Percentiles rank a stretch among this genome's conserved stretches.
Conservation (phyloP, 371 early-diverging fungal species). For the Chytridium lagenaria region DNA sequence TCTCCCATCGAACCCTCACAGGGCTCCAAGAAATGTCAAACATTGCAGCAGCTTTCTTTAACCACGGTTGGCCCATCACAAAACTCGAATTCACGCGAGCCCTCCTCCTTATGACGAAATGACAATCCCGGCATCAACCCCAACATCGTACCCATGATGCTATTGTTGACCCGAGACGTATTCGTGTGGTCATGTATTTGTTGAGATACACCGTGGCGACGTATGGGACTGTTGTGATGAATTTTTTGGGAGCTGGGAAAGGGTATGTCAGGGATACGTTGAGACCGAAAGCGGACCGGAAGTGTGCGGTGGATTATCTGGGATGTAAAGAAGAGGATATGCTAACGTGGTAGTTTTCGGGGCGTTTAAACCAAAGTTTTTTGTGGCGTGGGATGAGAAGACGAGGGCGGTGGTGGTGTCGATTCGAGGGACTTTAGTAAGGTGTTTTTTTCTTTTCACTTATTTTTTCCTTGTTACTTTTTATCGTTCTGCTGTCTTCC, state of each 20-base stretch:
- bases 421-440: conserved; percentile 41
- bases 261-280: conserved; percentile 34
- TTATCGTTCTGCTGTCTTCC: no score
- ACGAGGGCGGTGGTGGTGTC: conserved; percentile 38
- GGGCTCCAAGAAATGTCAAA: conserved; percentile 1
- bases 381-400: conserved; percentile 32
- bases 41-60: conserved; percentile 34
- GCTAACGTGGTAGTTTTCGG: conserved; percentile 37
- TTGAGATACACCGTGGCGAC: conserved; percentile 37
- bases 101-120: conserved; percentile 29
- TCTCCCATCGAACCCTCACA: background rate
- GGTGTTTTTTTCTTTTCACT: no score
- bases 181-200: conserved; percentile 39
- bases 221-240: conserved; percentile 35
- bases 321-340: conserved; percentile 34
- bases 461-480: no score
- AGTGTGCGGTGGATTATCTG: conserved; percentile 41
- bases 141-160: conserved; percentile 23
- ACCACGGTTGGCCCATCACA: conserved; percentile 36
- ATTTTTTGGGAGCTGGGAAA: conserved; percentile 39
- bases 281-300: conserved; percentile 32
- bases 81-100: conserved; percentile 30
- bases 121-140: conserved; percentile 11
- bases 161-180: conserved; percentile 32
- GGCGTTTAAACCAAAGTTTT: conserved; percentile 45